These are phyloP conservation scores for Pachyrhizus erosus DNA, from an alignment of 306 rosid genomes.

Conservation along the genomic window DNA sequence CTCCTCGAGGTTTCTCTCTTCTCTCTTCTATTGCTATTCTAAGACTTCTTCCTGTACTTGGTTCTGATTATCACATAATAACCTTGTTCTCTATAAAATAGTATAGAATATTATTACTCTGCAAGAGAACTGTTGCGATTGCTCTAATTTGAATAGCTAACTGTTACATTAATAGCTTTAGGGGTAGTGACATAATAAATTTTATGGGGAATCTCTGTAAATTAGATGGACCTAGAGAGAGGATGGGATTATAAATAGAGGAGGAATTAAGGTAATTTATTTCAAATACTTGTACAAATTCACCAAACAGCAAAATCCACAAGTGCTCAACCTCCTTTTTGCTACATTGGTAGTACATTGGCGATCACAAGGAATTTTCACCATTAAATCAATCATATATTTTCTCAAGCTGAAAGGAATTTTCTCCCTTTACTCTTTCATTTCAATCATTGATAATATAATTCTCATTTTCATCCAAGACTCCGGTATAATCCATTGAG, in stretches of 20 bases:
- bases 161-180: not conserved
- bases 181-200: not conserved
- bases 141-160: not conserved
- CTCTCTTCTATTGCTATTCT: not conserved
- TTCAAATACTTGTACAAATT: slow-evolving; percentile 17
- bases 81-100: not conserved
- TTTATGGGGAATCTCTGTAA: not conserved
- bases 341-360: not conserved
- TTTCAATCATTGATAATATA: not conserved
- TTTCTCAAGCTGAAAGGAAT: not conserved
- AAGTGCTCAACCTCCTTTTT: slow-evolving; percentile 27
- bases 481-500: not conserved
- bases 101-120: not conserved
- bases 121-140: not conserved
- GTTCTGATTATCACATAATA: not conserved
- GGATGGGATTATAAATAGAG: not conserved
- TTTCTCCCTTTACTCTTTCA: not conserved
- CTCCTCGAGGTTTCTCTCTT: not conserved
- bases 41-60: not conserved
- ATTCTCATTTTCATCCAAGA: slow-evolving; percentile 30
- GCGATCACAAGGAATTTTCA: slow-evolving; percentile 1
- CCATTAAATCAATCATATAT: not conserved
- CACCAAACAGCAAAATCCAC: slow-evolving; percentile 16
- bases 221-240: not conserved
- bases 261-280: not conserved